Conservation (phyloP, 148 eudicot genomes). For the Vaccinium vitisidaea region DNA sequence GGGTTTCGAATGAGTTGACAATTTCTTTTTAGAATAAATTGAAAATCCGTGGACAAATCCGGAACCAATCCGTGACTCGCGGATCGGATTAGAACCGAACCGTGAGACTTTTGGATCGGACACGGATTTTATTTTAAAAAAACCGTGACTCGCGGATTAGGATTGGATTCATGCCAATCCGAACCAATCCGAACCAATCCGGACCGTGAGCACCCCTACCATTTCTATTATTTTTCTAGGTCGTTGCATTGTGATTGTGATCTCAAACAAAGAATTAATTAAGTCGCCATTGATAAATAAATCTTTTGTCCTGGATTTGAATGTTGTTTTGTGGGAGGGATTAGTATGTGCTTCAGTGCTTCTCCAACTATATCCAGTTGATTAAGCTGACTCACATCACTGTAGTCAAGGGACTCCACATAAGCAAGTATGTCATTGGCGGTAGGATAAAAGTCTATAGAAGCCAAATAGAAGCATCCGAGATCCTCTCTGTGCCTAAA, state of each 20-base stretch:
- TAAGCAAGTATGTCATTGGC: background rate
- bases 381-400: background rate
- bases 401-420: constrained; percentile 1
- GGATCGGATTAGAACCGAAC: too few species aligned
- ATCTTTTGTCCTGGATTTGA: background rate
- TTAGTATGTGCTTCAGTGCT: background rate
- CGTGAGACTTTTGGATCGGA: too few species aligned
- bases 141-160: too few species aligned
- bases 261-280: background rate
- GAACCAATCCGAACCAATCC: too few species aligned
- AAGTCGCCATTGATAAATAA: background rate
- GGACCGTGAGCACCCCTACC: too few species aligned
- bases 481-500: too few species aligned
- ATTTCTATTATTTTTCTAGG: background rate
- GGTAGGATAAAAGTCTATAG: constrained; percentile 4
- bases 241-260: background rate
- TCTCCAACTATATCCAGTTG: background rate
- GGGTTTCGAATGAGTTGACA: too few species aligned
- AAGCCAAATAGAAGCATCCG: background rate
- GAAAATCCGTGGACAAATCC: too few species aligned
- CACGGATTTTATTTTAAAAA: too few species aligned
- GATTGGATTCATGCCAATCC: too few species aligned
- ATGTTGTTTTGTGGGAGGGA: background rate
- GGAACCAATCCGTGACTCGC: too few species aligned
- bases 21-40: too few species aligned